Evolutionary conservation across 352 stramenopile genomes (phyloP).

Genomic region (Phytophthora pisi): DNA sequence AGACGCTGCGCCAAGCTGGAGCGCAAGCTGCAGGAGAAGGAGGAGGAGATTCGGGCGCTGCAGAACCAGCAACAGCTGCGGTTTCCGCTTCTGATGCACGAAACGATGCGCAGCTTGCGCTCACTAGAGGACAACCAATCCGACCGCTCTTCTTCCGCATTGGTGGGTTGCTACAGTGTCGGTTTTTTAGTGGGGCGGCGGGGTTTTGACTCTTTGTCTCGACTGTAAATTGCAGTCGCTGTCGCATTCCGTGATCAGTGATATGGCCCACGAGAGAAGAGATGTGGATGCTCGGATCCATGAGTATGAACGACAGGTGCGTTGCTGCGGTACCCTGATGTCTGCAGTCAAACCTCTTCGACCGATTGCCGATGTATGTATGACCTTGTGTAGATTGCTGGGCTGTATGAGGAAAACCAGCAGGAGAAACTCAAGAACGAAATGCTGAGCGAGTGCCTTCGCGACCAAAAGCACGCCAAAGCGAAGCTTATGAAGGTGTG

Average conservation of each 20-base stretch:
- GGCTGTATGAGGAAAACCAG: conserved; percentile 73
- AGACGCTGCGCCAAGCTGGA: conserved; percentile 67
- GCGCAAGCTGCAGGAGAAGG: conserved; percentile 62
- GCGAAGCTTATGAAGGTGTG: conserved; percentile 76
- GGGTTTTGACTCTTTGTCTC: not conserved
- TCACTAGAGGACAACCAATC: conserved; percentile 45
- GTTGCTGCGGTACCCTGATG: not conserved
- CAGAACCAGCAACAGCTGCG: conserved; percentile 59
- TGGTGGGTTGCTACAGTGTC: conserved; percentile 19
- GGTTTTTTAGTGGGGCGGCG: not conserved
- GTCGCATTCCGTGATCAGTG: conserved; percentile 46
- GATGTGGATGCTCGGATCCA: conserved; percentile 57
- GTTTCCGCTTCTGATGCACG: conserved; percentile 61
- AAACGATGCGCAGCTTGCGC: conserved; percentile 67
- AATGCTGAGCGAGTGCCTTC: conserved; percentile 68
- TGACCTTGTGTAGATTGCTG: conserved; percentile 43
- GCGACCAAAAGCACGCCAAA: conserved; percentile 74
- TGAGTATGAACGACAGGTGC: conserved; percentile 76
- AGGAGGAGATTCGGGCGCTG: conserved; percentile 52
- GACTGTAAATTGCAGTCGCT: conserved; percentile 30
- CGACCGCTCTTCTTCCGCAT: conserved; percentile 11
- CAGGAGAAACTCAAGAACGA: conserved; percentile 74
- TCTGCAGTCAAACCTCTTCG: not conserved
- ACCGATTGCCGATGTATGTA: not conserved
- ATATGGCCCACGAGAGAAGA: conserved; percentile 31